phyloP scores from a whole-genome alignment of 164 flowering plant genomes.

The Berberis thunbergii region DNA sequence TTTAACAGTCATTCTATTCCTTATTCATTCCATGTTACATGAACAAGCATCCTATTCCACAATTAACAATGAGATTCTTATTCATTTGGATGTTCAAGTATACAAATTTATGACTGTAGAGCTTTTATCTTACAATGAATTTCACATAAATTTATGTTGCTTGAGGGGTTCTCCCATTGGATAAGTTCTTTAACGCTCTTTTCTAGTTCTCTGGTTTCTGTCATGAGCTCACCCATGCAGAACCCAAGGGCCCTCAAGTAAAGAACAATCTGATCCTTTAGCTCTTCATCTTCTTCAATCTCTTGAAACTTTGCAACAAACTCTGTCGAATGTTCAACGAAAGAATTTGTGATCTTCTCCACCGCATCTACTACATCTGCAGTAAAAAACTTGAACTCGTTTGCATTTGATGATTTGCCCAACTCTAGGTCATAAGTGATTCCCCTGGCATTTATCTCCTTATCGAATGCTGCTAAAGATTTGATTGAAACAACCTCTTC shows the following conservation, averaged over 20 bases:
- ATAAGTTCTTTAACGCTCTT: constrained; percentile 46
- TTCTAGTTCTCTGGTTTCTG: constrained; percentile 45
- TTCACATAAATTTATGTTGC: constrained; percentile 39
- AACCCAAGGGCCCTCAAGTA: constrained; percentile 51
- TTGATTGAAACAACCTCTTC: constrained; percentile 39
- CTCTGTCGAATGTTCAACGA: constrained; percentile 35
- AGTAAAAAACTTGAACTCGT: constrained; percentile 3
- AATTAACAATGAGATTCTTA: too few species aligned
- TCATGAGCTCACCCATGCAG: constrained; percentile 45
- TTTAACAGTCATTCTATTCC: too few species aligned
- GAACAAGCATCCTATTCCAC: too few species aligned
- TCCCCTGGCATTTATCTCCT: constrained; percentile 19
- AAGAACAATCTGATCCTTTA: constrained; percentile 30
- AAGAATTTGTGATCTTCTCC: constrained; percentile 27
- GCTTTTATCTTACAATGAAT: constrained; percentile 35
- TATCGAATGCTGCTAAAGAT: constrained; percentile 40
- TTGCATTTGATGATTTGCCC: constrained; percentile 34
- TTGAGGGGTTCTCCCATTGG: constrained; percentile 60
- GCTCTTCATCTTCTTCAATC: constrained; percentile 20
- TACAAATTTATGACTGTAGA: constrained; percentile 9
- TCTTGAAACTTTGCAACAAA: constrained; percentile 14
- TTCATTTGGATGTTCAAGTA: too few species aligned
- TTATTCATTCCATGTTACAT: too few species aligned
- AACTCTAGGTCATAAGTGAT: constrained; percentile 40
- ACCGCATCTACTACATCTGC: constrained; percentile 22